phyloP scores from a whole-genome alignment of 2,329 filamentous ascomycete species.

The Cercospora sp. region DNA sequence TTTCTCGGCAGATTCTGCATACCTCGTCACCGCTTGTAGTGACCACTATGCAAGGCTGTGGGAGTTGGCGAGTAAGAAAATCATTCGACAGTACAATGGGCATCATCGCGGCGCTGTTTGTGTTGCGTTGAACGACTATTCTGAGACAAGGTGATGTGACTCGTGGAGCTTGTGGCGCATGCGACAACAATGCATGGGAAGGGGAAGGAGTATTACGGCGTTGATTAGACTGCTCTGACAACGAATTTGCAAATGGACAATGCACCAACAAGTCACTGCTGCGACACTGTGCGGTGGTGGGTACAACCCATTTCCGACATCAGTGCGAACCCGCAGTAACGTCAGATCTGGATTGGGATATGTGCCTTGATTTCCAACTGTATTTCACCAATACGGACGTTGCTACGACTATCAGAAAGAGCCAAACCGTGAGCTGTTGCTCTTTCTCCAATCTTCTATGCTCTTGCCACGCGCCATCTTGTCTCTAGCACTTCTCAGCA shows the following conservation, averaged over 20 bases:
- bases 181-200: no score
- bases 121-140: conserved; percentile 79
- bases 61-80: conserved; percentile 82
- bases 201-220: no score
- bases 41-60: conserved; percentile 91
- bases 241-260: no score
- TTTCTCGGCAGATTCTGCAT: conserved; percentile 89
- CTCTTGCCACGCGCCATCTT: not conserved
- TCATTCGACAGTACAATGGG: conserved; percentile 93
- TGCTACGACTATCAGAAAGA: not conserved
- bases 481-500: conserved; percentile 2
- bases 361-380: not conserved
- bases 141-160: conserved; percentile 34
- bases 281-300: no score
- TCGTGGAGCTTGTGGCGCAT: no score
- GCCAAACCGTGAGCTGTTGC: not conserved
- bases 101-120: conserved; percentile 91
- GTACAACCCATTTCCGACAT: not conserved
- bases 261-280: no score
- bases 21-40: conserved; percentile 87
- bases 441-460: not conserved
- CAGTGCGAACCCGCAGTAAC: not conserved
- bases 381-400: not conserved
- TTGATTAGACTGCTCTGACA: no score
- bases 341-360: not conserved